Base-by-base conservation (phyloP, 2,329 filamentous ascomycete genomes). In the Claviceps pusilla region DNA sequence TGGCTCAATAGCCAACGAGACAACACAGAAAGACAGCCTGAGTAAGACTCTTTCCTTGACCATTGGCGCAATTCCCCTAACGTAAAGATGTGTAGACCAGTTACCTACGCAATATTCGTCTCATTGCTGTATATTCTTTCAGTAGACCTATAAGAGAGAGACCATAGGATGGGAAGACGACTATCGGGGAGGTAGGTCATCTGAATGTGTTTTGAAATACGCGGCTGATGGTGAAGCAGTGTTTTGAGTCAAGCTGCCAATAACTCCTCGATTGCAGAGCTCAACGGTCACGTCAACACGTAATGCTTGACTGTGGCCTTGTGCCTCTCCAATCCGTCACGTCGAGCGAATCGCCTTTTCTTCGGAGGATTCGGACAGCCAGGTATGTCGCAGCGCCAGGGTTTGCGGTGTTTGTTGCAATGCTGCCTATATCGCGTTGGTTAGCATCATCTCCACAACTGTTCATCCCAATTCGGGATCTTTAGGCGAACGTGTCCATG, bases 351-450 rank as follows among this genome's bases (percentile, higher is more conserved):
- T 19, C 64, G 66, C 53, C 70, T 68, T 55, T 71, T 72, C 54
- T 71, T 70, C 11, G 66, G 66, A 9, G 67, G 67, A 45, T 72
- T 72, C 12, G 70, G 70, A 43, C 70, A 72, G 9, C 69, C 66
- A 46, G 65, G 63, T 28, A 68, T 54, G 45, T 66, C 64, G 59
- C 70, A 72, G 28, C 66, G 66, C 67, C 68, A 72, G 16, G 70
- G 70, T 56, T 71, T 72, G 31, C 67, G 64, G 56, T 72, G 70
- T 49, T 72, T 72, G 60, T 72, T 71, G 55, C 69, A 68, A 57
- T 72, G 70, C 60, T 72, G 69, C 52, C 70, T 72, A 58, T 55
- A 52, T 16, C 46, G 31, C 29, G 35, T 57, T 48, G 39, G 37
- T 55, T 41, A 55, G 54, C 31, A 48, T 41, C 53, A 42, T 50